phyloP scores from a whole-genome alignment of 2,329 filamentous ascomycete genomes.

The Fusarium sterilihyphosum region DNA sequence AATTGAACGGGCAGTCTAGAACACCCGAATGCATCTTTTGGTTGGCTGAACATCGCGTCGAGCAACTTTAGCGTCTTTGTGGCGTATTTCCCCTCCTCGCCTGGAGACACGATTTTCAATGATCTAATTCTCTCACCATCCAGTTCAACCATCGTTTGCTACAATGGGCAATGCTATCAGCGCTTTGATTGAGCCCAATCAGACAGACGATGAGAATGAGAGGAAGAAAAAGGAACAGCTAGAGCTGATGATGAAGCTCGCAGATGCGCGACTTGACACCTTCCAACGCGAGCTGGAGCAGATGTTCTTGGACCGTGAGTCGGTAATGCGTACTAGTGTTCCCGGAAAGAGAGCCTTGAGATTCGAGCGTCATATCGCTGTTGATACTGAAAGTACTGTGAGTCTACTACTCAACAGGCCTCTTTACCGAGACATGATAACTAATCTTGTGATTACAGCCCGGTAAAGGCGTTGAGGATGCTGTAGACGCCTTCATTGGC shows the following conservation, averaged over 20 bases:
- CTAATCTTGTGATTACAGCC: background rate
- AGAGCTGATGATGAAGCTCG: background rate
- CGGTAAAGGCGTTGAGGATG: background rate
- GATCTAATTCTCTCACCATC: background rate
- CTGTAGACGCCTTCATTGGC: background rate
- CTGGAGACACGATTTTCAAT: background rate
- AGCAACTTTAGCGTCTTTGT: background rate
- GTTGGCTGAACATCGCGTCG: background rate
- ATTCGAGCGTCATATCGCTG: background rate
- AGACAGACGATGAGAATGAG: background rate
- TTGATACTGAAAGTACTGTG: background rate
- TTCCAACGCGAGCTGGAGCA: background rate
- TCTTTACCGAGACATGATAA: accelerated
- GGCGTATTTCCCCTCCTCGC: background rate
- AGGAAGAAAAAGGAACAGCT: background rate
- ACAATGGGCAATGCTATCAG: background rate
- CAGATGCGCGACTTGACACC: background rate
- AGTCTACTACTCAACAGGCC: accelerated
- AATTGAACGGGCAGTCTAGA: accelerated
- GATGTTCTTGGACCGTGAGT: background rate
- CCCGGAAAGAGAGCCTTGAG: background rate
- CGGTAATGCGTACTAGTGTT: background rate
- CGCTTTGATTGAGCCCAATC: background rate
- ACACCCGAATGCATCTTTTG: background rate
- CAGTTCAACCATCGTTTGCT: background rate